phyloP scores from a whole-genome alignment of 148 eudicot genomes.

The Cornus controversa region DNA sequence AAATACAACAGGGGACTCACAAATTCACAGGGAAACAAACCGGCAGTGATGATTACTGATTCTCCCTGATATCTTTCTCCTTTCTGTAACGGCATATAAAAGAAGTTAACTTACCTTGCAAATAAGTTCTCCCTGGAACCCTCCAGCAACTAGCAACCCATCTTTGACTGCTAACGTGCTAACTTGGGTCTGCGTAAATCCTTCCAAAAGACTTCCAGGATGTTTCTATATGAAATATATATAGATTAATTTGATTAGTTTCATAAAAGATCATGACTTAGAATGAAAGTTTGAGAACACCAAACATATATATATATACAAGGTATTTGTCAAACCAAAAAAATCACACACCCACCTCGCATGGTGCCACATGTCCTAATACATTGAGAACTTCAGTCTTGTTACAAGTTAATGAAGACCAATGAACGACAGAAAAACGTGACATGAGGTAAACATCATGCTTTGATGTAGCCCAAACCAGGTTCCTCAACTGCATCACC shows the following conservation, averaged over 20 bases:
- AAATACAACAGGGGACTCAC: no score
- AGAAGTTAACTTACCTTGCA: conserved; percentile 49
- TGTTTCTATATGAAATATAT: no score
- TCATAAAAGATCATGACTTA: not conserved
- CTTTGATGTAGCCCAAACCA: conserved; percentile 93
- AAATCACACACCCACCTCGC: conserved; percentile 49
- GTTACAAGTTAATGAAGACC: conserved; percentile 45
- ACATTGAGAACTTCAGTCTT: conserved; percentile 82
- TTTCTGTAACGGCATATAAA: not conserved
- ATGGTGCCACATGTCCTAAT: conserved; percentile 80
- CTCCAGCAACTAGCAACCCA: no score
- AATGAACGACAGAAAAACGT: conserved; percentile 49
- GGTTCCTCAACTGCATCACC: conserved; percentile 70
- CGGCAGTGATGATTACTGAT: not conserved
- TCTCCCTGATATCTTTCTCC: not conserved
- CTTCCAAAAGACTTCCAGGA: no score
- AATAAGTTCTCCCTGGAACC: no score
- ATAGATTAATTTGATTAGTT: not conserved
- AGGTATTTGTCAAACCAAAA: not conserved
- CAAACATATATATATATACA: not conserved
- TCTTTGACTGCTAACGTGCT: no score
- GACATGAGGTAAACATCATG: conserved; percentile 90
- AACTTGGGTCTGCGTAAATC: no score
- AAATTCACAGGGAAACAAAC: not conserved
- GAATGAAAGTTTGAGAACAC: not conserved